Evolutionary conservation across 192 early-diverging fungal species (phyloP).

Genomic region (Mortierella alpina): DNA sequence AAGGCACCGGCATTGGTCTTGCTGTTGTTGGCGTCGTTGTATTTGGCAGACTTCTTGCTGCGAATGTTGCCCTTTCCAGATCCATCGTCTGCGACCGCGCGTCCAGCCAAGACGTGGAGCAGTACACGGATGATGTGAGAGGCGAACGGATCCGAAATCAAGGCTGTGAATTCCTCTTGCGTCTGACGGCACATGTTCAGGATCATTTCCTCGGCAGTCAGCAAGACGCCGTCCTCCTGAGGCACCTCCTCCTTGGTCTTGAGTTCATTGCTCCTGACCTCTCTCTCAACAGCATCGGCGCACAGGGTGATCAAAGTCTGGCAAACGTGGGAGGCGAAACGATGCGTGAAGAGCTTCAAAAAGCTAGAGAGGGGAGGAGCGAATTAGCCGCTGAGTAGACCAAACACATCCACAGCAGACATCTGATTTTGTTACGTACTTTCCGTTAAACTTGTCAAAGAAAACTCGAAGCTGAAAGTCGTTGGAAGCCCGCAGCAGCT

Average conservation of each 20-base stretch:
- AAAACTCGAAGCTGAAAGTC: constrained; percentile 82
- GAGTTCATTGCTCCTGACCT: constrained; percentile 63
- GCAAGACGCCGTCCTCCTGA: constrained; percentile 63
- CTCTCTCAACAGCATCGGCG: constrained; percentile 80
- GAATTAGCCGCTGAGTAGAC: not conserved
- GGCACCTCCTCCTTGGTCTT: constrained; percentile 35
- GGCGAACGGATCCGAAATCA: constrained; percentile 80
- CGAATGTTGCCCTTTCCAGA: constrained; percentile 65
- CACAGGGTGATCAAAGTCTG: constrained; percentile 83
- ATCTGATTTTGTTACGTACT: constrained; percentile 48
- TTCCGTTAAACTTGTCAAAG: constrained; percentile 67
- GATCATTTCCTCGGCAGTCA: constrained; percentile 75
- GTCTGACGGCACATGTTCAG: constrained; percentile 66
- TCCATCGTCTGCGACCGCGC: constrained; percentile 61
- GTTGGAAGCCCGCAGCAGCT: constrained; percentile 75
- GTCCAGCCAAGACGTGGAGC: constrained; percentile 76
- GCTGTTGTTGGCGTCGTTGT: constrained; percentile 66
- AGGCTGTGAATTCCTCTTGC: constrained; percentile 59
- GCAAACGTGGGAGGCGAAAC: constrained; percentile 88
- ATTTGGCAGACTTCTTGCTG: constrained; percentile 80
- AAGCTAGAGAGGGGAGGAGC: constrained; percentile 29
- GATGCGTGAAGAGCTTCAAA: constrained; percentile 79
- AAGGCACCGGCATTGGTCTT: constrained; percentile 43
- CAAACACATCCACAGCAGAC: not conserved
- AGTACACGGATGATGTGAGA: constrained; percentile 81